Evolutionary conservation across 169 alveolate species (phyloP).

Genomic region (Cryptosporidium canis): DNA sequence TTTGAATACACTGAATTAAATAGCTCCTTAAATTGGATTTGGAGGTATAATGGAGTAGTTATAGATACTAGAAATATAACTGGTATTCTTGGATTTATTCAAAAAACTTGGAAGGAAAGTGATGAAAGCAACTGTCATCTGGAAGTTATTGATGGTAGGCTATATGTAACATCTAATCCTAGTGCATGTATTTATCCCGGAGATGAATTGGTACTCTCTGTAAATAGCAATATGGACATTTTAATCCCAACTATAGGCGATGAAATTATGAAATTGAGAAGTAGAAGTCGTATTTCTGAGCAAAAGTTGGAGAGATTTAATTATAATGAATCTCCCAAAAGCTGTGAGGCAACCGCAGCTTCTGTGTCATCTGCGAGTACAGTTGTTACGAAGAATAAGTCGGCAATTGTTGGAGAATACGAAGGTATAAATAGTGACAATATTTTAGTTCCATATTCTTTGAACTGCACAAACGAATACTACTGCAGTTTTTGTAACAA

Average conservation of each 20-base stretch:
- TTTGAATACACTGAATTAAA: conserved; percentile 48
- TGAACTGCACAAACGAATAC: conserved; percentile 56
- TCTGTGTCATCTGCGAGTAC: conserved; percentile 33
- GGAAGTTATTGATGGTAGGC: conserved; percentile 56
- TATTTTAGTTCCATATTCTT: conserved; percentile 24
- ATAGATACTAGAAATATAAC: conserved; percentile 59
- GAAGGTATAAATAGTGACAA: not conserved
- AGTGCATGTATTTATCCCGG: conserved; percentile 57
- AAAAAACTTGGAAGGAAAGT: conserved; percentile 69
- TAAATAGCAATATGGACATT: conserved; percentile 53
- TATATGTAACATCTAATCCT: conserved; percentile 29
- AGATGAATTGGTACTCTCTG: conserved; percentile 61
- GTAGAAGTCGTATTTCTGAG: conserved; percentile 13
- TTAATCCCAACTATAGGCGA: conserved; percentile 59
- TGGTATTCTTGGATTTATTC: conserved; percentile 65
- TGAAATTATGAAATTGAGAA: conserved; percentile 49
- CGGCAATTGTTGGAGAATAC: not conserved
- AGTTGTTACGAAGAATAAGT: not conserved
- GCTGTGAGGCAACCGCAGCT: conserved; percentile 24
- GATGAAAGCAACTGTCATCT: conserved; percentile 63
- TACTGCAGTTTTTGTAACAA: conserved; percentile 33
- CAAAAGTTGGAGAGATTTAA: conserved; percentile 8
- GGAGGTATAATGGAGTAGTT: conserved; percentile 37
- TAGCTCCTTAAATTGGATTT: conserved; percentile 69
- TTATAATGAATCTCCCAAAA: conserved; percentile 53